Evolutionary conservation across 768 basidiomycete species (phyloP), one percentile per base, ranked within the genome.

Genomic region (Postia placenta): DNA sequence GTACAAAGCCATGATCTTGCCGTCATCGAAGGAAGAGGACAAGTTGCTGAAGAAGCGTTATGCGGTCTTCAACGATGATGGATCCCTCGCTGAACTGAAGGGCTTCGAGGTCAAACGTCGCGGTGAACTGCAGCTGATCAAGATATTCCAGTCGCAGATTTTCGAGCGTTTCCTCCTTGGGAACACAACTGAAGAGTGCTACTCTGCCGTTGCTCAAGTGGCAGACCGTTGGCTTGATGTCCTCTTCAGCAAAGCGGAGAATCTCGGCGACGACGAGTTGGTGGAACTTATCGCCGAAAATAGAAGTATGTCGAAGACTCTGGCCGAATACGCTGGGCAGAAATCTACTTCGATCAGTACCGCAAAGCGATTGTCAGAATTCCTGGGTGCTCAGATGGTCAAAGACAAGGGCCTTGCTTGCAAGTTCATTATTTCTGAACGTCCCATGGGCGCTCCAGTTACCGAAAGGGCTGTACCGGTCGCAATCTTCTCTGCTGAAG

Each of bases 291-390:
- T 99, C 64, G 93, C 95, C 24, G 96, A 99, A 70, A 98, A 99
- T 64, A 72, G 96, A 52, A 95, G 92, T 63, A 99, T 99, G 96
- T 86, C 90, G 15, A 93, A 81, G 67, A 99, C 96, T 2, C 73
- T 99, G 42, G 89, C 93, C 1, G 96, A 98, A 67, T 98, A 99
- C 62, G 96, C 78, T 3, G 84, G 81, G 5, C 96, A 99, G 64
- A 99, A 99, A 68, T 97, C 94, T 25, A 99, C 96, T 0, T 96
- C 94, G 1, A 99, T 99, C 70, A 92, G 88, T 56, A 99, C 96
- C 1, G 96, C 96, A 2, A 83, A 79, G 56, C 84, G 96, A 51
- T 75, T 99, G 19, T 93, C 96, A 2, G 96, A 99, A 64, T 98
- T 99, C 70, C 69, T 99, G 48, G 96, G 96, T 26, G 85, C 93